Evolutionary conservation across 495 filamentous ascomycete genomes (phyloP), one percentile per base, ranked within the genome.

Genomic region (Neurospora sp.): DNA sequence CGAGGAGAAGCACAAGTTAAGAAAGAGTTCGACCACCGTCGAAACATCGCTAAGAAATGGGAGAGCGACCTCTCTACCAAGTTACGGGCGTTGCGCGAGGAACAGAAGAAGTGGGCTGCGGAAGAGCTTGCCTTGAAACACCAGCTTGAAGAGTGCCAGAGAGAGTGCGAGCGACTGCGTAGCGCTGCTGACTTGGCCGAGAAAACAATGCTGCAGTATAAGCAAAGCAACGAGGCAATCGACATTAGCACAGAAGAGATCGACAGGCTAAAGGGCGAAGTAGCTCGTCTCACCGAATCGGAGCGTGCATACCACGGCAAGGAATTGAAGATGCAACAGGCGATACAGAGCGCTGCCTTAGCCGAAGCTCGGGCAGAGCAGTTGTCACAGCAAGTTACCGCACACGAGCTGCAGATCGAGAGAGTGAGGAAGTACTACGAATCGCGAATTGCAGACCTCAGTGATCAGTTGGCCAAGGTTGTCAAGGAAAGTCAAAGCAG

Each of bases 41-140:
- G 89, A 53, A 87, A 84, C 70, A 86, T 92, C 69, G 82, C 88
- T 4, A 89, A 91, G 81, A 92, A 90, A 78, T 91, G 90, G 86
- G 91, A 93, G 75, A 84, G 81, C 7, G 89, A 91, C 69, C 82
- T 93, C 14, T 86, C 82, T 27, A 79, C 81, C 59, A 91, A 90
- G 76, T 82, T 93, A 69, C 83, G 84, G 41, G 78, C 79, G 1
- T 80, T 93, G 27, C 83, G 86, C 39, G 91, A 92, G 53, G 90
- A 93, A 74, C 89, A 92, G 75, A 90, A 88, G 75, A 86, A 86
- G 48, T 91, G 89, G 90, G 83, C 79, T 16, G 73, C 79, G 1
- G 87, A 91, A 72, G 80, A 85, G 48, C 83, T 84, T 31, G 77
- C 77, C 41, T 81, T 93, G 2, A 83, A 83, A 44, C 79, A 82